These are phyloP conservation scores for Mercurialis annua DNA, from an alignment of 345 rosid genomes.

Conservation along the genomic window DNA sequence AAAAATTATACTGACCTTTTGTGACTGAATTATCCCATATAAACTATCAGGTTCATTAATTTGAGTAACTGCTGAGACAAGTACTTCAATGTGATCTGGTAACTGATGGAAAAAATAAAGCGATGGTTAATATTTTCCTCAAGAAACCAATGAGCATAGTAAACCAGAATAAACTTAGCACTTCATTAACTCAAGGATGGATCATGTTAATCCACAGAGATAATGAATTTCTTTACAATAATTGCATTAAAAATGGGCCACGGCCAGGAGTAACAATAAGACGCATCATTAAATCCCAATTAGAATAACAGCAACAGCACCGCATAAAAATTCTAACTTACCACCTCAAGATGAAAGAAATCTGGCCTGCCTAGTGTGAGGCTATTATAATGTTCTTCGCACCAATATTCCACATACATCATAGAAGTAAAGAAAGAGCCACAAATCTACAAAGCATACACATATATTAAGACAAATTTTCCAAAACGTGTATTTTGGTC, in stretches of 20 bases:
- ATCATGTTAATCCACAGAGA: background rate
- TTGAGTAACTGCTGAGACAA: slow-evolving; percentile 78
- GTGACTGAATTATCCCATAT: slow-evolving; percentile 86
- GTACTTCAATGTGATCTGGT: slow-evolving; percentile 73
- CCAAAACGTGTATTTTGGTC: background rate
- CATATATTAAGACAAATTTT: slow-evolving; percentile 10
- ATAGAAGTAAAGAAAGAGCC: slow-evolving; percentile 82
- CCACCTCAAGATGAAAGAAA: slow-evolving; percentile 81
- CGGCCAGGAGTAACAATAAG: background rate
- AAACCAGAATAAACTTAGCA: background rate
- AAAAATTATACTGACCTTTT: slow-evolving; percentile 51
- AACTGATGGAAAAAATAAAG: slow-evolving; percentile 41
- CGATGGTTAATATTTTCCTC: background rate
- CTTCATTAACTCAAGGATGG: background rate
- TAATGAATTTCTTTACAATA: background rate
- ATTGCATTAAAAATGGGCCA: background rate
- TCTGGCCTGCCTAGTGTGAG: slow-evolving; percentile 85
- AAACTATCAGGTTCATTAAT: slow-evolving; percentile 97
- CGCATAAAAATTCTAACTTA: slow-evolving; percentile 28
- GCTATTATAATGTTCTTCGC: slow-evolving; percentile 73
- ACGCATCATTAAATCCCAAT: background rate
- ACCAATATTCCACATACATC: slow-evolving; percentile 95
- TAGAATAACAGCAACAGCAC: background rate
- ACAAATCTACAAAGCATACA: slow-evolving; percentile 49
- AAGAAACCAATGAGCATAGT: background rate